Evolutionary conservation across 306 rosid genomes (phyloP).

Genomic region (Cicer yamashitae): DNA sequence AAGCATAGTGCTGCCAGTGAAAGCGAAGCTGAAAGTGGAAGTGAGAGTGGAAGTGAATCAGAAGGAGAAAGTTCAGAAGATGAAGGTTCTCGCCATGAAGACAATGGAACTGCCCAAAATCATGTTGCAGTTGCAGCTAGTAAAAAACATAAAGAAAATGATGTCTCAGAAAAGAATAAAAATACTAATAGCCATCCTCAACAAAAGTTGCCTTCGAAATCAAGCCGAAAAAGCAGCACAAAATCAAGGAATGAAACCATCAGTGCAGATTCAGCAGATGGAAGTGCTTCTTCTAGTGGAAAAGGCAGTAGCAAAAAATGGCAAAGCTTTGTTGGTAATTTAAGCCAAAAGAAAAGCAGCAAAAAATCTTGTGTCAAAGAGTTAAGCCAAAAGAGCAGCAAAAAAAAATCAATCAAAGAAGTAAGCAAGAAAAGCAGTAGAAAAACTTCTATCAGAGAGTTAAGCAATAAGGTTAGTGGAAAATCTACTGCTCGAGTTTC

Average conservation of each 20-base stretch:
- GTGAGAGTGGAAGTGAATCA: slow-evolving; percentile 6
- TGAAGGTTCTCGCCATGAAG: neutral
- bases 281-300: slow-evolving; percentile 42
- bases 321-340: neutral
- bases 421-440: slow-evolving; percentile 41
- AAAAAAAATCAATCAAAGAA: neutral
- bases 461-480: slow-evolving; percentile 28
- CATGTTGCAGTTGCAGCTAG: neutral
- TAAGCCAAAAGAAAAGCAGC: slow-evolving; percentile 33
- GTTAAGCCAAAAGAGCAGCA: slow-evolving; percentile 40
- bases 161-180: neutral
- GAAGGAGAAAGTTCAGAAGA: slow-evolving; percentile 23
- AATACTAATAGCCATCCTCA: neutral
- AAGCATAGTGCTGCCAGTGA: slow-evolving; percentile 4
- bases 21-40: slow-evolving; percentile 1
- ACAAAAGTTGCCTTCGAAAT: slow-evolving; percentile 12
- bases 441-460: slow-evolving; percentile 30
- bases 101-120: neutral
- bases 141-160: neutral
- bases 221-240: slow-evolving; percentile 44
- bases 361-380: neutral
- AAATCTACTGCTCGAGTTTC: slow-evolving; percentile 36
- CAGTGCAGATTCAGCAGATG: slow-evolving; percentile 47
- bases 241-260: slow-evolving; percentile 9
- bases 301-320: slow-evolving; percentile 43